phyloP scores from a whole-genome alignment of 345 rosid species.

The Pugionium dolabratum region DNA sequence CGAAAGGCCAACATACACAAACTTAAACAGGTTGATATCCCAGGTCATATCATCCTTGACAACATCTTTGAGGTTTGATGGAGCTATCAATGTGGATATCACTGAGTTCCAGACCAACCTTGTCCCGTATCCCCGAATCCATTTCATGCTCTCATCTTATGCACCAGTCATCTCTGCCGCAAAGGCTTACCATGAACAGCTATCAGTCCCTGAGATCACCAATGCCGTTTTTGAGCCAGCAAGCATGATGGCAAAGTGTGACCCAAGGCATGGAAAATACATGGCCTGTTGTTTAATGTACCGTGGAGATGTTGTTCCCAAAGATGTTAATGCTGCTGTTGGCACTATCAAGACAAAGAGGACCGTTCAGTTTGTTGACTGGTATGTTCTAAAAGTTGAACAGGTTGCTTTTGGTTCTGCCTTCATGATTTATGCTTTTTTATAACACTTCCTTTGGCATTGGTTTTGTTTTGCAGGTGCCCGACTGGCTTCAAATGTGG shows the following conservation, averaged over 20 bases:
- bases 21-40: slow-evolving; percentile 67
- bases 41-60: slow-evolving; percentile 69
- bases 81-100: slow-evolving; percentile 68
- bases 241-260: slow-evolving; percentile 79
- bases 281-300: slow-evolving; percentile 81
- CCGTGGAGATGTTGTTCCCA: slow-evolving; percentile 70
- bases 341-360: slow-evolving; percentile 45
- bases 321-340: slow-evolving; percentile 71
- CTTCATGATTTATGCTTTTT: not conserved
- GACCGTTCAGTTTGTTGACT: slow-evolving; percentile 56
- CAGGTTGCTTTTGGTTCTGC: not conserved
- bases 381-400: slow-evolving; percentile 41
- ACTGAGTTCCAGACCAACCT: slow-evolving; percentile 72
- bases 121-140: slow-evolving; percentile 70
- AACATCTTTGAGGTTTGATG: slow-evolving; percentile 60
- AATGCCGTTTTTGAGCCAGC: slow-evolving; percentile 69
- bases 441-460: not conserved
- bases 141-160: slow-evolving; percentile 69
- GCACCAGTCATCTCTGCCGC: slow-evolving; percentile 75
- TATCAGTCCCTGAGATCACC: slow-evolving; percentile 68
- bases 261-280: slow-evolving; percentile 67
- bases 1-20: slow-evolving; percentile 67
- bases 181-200: slow-evolving; percentile 67
- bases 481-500: slow-evolving; percentile 65
- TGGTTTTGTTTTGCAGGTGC: slow-evolving; percentile 46